Percentiles rank a stretch among this genome's conserved stretches.
phyloP scores from a whole-genome alignment of 768 basidiomycete genomes.

The Gelatoporia subvermispora region DNA sequence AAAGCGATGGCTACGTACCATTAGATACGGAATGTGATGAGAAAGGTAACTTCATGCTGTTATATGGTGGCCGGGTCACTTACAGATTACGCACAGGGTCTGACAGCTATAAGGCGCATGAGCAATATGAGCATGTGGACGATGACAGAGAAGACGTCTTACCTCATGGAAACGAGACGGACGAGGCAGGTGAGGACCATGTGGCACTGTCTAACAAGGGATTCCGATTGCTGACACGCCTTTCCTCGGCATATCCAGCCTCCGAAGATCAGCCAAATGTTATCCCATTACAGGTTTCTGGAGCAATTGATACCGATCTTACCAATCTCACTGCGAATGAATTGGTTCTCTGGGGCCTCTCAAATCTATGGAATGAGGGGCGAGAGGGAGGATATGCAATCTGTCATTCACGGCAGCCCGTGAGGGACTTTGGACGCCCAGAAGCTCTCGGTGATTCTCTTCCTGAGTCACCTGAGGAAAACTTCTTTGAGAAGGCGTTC shows the following conservation, averaged over 20 bases:
- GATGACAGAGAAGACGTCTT: too few species aligned
- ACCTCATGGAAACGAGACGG: too few species aligned
- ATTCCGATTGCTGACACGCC: background rate
- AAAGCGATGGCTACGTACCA: constrained; percentile 25
- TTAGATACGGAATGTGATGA: constrained; percentile 3
- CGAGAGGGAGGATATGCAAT: constrained; percentile 22
- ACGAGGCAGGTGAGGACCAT: too few species aligned
- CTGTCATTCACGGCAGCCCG: constrained; percentile 11
- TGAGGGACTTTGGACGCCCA: constrained; percentile 10
- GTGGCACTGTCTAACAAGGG: background rate
- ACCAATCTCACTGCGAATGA: constrained; percentile 16
- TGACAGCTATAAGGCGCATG: too few species aligned
- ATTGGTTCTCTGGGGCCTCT: constrained; percentile 23
- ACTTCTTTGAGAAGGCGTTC: constrained; percentile 14
- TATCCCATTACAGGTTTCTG: constrained; percentile 23
- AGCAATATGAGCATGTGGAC: too few species aligned
- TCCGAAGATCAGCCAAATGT: constrained; percentile 13
- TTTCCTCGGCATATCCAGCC: background rate
- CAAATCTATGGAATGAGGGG: constrained; percentile 15
- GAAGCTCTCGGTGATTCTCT: background rate
- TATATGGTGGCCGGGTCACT: too few species aligned
- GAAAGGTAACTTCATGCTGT: too few species aligned
- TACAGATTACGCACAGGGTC: too few species aligned
- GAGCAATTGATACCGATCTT: constrained; percentile 25
- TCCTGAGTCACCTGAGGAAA: background rate